Base-by-base conservation (phyloP, 2,329 filamentous ascomycete genomes). In the Aspergillus spinulosporus region DNA sequence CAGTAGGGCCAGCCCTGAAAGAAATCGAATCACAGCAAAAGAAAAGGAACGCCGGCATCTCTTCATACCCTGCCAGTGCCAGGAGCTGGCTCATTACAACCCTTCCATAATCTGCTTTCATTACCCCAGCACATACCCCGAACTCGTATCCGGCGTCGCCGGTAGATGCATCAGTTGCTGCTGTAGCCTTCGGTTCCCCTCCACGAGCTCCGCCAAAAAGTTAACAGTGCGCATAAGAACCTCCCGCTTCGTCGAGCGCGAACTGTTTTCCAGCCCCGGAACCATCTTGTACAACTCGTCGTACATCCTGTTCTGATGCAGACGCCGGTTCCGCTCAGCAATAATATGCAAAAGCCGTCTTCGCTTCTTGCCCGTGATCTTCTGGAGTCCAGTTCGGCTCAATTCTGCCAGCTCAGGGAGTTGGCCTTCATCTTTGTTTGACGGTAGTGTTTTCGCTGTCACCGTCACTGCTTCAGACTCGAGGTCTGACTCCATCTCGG, bases 281-380 rank as follows among this genome's bases (percentile, higher is more conserved):
- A 57, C 54, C 26, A 57, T 49, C 11, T 37, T 4, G 31, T 57
- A 57, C 6, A 57, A 49, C 11, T 57, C 54, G n/a, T 57, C 54
- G 39, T 57, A 57, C 49, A 57, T 49, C 7, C 53, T 52, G 34
- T 57, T 57, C 49, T 57, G 54, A 9, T 36, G 48, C n/a, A 52
- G 54, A 8, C 54, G 54, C 28, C 54, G 14, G 15, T 57, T 57
- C 6, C 54, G 44, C 45, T 57, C 54, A 1, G 54, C 54, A 28
- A 57, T 53, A 31, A 57, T 57, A 21, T 57, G 54, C 5, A 57
- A 49, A 0, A 57, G 49, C 7, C 54, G 14, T 26, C 54, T 31
- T 3, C 54, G 54, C 15, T 53, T 57, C 49, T 57, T 57, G 5
- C 54, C 43, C 11, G 44, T 52, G 9, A 47, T 57, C n/a, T 44